Conservation (phyloP, 2,329 filamentous ascomycete genomes). For the Pseudocercospora cruenta region DNA sequence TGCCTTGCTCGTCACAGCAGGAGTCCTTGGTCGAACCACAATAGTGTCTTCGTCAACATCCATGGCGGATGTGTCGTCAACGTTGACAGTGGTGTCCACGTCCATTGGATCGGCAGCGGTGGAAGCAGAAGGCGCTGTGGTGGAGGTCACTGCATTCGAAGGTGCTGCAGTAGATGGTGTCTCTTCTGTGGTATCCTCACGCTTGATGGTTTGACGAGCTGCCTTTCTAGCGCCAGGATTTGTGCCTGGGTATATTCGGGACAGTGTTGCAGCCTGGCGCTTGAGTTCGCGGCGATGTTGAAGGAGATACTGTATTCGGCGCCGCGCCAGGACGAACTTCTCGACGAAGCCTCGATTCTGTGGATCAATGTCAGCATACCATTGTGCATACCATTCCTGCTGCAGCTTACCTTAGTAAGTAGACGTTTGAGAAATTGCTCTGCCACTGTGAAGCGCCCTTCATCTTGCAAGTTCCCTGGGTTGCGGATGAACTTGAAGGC, state of each 20-base stretch:
- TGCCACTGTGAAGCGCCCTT: conserved; percentile 8
- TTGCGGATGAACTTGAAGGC: conserved; percentile 23
- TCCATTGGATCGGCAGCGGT: neutral
- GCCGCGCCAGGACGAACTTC: conserved; percentile 18
- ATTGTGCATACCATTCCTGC: neutral
- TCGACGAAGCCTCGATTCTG: conserved; percentile 18
- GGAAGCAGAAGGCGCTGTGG: neutral
- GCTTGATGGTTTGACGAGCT: neutral
- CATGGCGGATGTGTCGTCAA: neutral
- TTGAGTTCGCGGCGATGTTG: neutral
- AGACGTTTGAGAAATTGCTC: conserved; percentile 19
- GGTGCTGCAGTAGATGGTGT: neutral
- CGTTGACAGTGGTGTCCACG: neutral
- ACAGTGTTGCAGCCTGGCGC: neutral
- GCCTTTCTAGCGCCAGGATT: neutral
- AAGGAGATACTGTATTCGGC: conserved; percentile 10
- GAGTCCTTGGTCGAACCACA: neutral
- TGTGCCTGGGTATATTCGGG: neutral
- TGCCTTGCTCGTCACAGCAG: neutral
- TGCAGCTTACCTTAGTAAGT: conserved; percentile 19
- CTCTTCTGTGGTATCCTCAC: neutral
- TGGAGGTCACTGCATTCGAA: neutral
- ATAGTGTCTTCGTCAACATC: conserved; percentile 1
- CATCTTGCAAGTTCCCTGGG: conserved; percentile 16
- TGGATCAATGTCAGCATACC: conserved; percentile 4